phyloP scores from a whole-genome alignment of 768 basidiomycete genomes.

The Macrocybe gigantea region DNA sequence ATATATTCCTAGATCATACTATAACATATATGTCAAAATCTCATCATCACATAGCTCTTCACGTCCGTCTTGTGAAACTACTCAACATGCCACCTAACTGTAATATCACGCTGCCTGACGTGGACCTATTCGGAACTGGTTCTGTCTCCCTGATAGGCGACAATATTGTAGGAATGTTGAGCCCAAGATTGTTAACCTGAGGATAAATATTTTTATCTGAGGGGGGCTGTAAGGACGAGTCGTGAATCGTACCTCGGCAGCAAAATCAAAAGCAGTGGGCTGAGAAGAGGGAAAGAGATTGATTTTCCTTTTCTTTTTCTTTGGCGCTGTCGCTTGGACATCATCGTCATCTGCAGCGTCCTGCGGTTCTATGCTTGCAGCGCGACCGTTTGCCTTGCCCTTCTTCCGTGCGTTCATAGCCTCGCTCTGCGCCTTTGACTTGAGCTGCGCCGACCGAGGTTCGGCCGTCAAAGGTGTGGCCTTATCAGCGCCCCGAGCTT shows the following conservation, averaged over 20 bases:
- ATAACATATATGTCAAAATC: not conserved
- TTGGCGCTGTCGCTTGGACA: conserved; percentile 26
- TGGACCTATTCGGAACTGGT: conserved; percentile 41
- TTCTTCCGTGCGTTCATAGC: not conserved
- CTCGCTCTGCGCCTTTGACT: conserved; percentile 7
- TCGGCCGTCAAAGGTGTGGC: conserved; percentile 2
- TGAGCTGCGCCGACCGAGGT: conserved; percentile 8
- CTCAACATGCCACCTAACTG: conserved; percentile 16
- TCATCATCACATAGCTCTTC: not conserved
- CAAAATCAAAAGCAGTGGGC: conserved; percentile 38
- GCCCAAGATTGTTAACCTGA: conserved; percentile 30
- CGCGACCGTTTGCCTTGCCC: conserved; percentile 2
- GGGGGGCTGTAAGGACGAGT: not conserved
- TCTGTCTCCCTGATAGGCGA: conserved; percentile 62
- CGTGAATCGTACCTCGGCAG: conserved; percentile 26
- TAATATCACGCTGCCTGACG: conserved; percentile 22
- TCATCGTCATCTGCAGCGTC: conserved; percentile 12
- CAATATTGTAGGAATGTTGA: conserved; percentile 61
- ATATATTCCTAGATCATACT: too few species aligned
- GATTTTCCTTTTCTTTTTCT: conserved; percentile 70
- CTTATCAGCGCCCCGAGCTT: conserved; percentile 17
- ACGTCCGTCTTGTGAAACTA: conserved; percentile 12
- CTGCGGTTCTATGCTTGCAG: conserved; percentile 14
- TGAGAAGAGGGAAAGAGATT: conserved; percentile 47
- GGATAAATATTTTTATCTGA: conserved; percentile 1